phyloP scores from a whole-genome alignment of 345 rosid genomes.

The Raphanus sativus region DNA sequence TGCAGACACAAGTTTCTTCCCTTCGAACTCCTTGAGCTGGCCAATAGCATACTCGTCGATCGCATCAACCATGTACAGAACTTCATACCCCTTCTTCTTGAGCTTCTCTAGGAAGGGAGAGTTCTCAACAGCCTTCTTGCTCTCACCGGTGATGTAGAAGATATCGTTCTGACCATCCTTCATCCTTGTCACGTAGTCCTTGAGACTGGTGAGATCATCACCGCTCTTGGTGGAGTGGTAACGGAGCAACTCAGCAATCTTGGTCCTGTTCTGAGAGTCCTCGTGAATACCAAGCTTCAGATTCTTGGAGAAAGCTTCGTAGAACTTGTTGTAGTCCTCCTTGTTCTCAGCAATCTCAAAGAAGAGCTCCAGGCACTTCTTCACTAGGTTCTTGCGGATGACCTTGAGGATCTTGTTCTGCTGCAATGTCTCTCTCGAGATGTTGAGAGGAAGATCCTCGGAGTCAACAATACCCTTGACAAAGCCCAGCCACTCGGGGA shows the following conservation, averaged over 20 bases:
- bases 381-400: too few relatives aligned
- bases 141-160: constrained; percentile 1
- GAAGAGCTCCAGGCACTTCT: background rate
- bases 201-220: background rate
- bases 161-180: background rate
- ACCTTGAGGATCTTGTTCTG: background rate
- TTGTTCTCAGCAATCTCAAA: background rate
- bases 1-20: background rate
- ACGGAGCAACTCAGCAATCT: background rate
- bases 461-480: background rate
- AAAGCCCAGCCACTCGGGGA: background rate
- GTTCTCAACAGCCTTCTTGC: background rate
- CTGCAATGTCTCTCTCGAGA: background rate
- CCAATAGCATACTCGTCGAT: background rate
- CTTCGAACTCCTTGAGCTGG: constrained; percentile 8
- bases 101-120: background rate
- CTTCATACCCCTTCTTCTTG: background rate
- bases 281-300: background rate
- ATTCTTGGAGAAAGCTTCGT: background rate
- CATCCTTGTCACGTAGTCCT: background rate
- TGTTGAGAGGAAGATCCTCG: background rate
- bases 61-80: background rate
- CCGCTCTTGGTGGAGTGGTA: constrained; percentile 1
- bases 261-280: constrained; percentile 1
- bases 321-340: background rate